A percentile compares a stretch with the other conserved stretches of the same genome.
phyloP scores from a whole-genome alignment of 805 yeast genomes.

The Candida boidinii region DNA sequence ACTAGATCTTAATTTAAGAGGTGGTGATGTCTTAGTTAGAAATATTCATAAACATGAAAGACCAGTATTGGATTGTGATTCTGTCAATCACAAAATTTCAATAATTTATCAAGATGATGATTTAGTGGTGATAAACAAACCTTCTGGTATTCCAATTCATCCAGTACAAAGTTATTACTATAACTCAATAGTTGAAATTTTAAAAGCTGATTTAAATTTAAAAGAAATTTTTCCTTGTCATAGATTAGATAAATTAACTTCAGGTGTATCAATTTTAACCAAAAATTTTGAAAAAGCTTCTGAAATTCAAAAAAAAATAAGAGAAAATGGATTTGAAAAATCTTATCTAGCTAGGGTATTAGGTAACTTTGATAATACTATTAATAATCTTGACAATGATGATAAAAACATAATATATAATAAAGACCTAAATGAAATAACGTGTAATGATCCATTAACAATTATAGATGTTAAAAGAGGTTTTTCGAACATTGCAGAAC shows the following conservation, averaged over 20 bases:
- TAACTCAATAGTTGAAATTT: constrained; percentile 35
- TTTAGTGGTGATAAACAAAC: constrained; percentile 40
- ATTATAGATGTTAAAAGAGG: constrained; percentile 22
- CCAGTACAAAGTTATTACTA: constrained; percentile 36
- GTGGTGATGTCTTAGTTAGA: constrained; percentile 20
- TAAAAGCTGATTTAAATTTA: constrained; percentile 16
- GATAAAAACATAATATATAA: too few relatives aligned
- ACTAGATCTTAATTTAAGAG: constrained; percentile 7
- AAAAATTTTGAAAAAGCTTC: constrained; percentile 26
- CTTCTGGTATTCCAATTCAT: constrained; percentile 47
- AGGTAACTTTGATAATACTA: constrained; percentile 30
- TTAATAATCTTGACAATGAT: too few relatives aligned
- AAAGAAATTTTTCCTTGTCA: constrained; percentile 29
- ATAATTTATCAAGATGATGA: constrained; percentile 29
- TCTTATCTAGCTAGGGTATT: constrained; percentile 36
- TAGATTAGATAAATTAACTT: constrained; percentile 42
- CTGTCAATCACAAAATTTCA: too few relatives aligned
- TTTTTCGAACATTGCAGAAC: constrained; percentile 13
- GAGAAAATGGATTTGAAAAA: constrained; percentile 26
- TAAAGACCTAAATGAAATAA: neutral
- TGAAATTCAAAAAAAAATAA: constrained; percentile 25
- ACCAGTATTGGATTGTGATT: too few relatives aligned
- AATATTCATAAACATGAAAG: constrained; percentile 22
- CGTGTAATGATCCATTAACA: constrained; percentile 31
- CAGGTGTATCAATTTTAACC: constrained; percentile 40